phyloP scores from a whole-genome alignment of 2,329 filamentous ascomycete species.

The Colletotrichum sp. region DNA sequence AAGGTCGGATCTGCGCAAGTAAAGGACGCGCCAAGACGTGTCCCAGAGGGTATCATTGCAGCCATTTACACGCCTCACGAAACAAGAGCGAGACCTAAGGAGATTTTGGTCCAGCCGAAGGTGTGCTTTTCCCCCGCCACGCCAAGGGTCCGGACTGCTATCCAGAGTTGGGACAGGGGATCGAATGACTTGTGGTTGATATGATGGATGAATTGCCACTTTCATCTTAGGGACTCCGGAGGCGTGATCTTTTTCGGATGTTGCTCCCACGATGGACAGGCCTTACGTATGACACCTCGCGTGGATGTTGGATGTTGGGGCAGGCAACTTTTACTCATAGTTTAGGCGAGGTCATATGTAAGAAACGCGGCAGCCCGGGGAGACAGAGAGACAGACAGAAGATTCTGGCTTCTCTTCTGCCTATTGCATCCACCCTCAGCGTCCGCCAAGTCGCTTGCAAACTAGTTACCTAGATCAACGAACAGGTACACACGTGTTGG shows the following conservation, averaged over 20 bases:
- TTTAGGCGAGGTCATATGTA: not conserved
- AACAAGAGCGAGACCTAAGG: constrained; percentile 12
- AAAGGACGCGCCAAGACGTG: constrained; percentile 2
- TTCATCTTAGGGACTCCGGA: not conserved
- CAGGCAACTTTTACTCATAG: constrained; percentile 9
- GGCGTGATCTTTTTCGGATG: constrained; percentile 6
- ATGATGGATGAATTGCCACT: constrained; percentile 2
- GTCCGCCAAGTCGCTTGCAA: not conserved
- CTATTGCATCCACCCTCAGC: not conserved
- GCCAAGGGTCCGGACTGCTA: not conserved
- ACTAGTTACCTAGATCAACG: not conserved
- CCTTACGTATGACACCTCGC: constrained; percentile 16
- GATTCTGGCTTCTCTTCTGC: not conserved
- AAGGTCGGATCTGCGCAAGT: not conserved
- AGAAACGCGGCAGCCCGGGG: not conserved
- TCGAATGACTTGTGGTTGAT: constrained; percentile 1
- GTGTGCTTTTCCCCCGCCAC: not conserved
- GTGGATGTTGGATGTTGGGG: constrained; percentile 11
- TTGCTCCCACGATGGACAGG: constrained; percentile 2
- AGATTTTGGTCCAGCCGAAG: not conserved
- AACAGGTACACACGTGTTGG: not conserved
- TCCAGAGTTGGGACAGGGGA: not conserved
- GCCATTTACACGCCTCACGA: not conserved
- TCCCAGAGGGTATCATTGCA: constrained; percentile 8
- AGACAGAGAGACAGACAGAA: not conserved